phyloP scores from a whole-genome alignment of 2,329 filamentous ascomycete species.

The Phialemonium atrogriseum region DNA sequence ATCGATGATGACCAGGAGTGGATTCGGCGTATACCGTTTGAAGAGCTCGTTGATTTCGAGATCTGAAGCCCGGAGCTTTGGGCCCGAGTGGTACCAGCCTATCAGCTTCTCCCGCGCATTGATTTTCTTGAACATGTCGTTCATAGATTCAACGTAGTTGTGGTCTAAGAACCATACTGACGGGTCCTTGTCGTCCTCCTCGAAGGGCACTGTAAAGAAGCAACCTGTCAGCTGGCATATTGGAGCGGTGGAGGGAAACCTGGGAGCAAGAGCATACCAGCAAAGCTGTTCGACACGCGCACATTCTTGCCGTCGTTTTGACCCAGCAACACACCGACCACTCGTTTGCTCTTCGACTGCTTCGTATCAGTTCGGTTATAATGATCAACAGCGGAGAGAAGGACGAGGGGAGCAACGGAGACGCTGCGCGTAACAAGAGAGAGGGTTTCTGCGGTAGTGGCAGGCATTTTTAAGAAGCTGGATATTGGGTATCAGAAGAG shows the following conservation, averaged over 20 bases:
- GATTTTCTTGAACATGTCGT: conserved; percentile 99
- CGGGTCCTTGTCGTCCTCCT: conserved; percentile 97
- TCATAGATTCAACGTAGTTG: conserved; percentile 99
- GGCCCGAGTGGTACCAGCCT: conserved; percentile 98
- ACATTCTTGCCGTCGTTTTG: conserved; percentile 96
- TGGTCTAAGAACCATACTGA: conserved; percentile 99
- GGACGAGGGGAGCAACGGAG: conserved; percentile 93
- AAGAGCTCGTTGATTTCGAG: conserved; percentile 99
- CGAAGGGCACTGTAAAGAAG: conserved; percentile 70
- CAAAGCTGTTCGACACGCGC: conserved; percentile 97
- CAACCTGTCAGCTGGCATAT: conserved; percentile 7
- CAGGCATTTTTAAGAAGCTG: conserved; percentile 60
- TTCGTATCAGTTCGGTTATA: conserved; percentile 89
- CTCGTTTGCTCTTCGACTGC: conserved; percentile 73
- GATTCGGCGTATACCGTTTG: conserved; percentile 97
- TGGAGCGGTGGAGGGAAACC: conserved; percentile 3
- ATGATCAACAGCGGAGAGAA: conserved; percentile 96
- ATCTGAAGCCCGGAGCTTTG: conserved; percentile 93
- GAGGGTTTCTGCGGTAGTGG: conserved; percentile 93
- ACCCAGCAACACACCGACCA: conserved; percentile 88
- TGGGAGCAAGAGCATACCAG: conserved; percentile 50
- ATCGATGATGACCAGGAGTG: conserved; percentile 93
- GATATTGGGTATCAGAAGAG: no score
- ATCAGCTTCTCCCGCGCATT: conserved; percentile 98
- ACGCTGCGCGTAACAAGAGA: conserved; percentile 91